Evolutionary conservation across 768 basidiomycete species (phyloP).

Genomic region (Russula abietina): DNA sequence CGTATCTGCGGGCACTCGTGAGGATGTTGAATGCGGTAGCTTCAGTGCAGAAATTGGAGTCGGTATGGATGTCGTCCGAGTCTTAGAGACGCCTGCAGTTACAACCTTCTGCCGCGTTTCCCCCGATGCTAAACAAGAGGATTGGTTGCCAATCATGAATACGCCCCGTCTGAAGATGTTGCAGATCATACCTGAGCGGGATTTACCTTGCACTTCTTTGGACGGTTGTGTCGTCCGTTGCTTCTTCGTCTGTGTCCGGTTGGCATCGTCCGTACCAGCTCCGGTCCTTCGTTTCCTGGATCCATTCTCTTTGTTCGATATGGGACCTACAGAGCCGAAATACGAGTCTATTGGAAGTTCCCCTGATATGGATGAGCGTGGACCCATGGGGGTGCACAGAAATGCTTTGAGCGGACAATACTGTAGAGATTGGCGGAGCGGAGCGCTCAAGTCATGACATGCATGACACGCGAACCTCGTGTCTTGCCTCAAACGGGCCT

Average conservation of each 20-base stretch:
- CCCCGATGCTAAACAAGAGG: background rate
- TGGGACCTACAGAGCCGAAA: background rate
- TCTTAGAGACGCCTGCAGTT: background rate
- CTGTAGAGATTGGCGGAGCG: background rate
- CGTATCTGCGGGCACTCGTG: background rate
- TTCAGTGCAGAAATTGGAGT: slow-evolving; percentile 5
- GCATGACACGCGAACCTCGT: too few species aligned
- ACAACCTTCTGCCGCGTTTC: background rate
- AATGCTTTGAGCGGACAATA: background rate
- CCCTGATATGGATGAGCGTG: slow-evolving; percentile 18
- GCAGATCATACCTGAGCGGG: background rate
- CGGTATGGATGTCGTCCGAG: slow-evolving; percentile 11
- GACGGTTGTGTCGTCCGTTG: background rate
- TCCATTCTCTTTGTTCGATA: slow-evolving; percentile 7
- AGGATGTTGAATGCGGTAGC: background rate
- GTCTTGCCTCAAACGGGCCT: too few species aligned
- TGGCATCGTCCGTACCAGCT: background rate
- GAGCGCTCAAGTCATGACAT: background rate
- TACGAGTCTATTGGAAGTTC: slow-evolving; percentile 18
- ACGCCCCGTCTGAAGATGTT: background rate
- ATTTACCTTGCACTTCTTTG: background rate
- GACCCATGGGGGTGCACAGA: slow-evolving; percentile 2
- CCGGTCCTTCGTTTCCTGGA: slow-evolving; percentile 12
- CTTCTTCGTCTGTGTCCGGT: slow-evolving; percentile 5
- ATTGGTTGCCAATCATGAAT: background rate